Evolutionary conservation across 768 basidiomycete species (phyloP).

Genomic region (Rhodotorula paludigena): DNA sequence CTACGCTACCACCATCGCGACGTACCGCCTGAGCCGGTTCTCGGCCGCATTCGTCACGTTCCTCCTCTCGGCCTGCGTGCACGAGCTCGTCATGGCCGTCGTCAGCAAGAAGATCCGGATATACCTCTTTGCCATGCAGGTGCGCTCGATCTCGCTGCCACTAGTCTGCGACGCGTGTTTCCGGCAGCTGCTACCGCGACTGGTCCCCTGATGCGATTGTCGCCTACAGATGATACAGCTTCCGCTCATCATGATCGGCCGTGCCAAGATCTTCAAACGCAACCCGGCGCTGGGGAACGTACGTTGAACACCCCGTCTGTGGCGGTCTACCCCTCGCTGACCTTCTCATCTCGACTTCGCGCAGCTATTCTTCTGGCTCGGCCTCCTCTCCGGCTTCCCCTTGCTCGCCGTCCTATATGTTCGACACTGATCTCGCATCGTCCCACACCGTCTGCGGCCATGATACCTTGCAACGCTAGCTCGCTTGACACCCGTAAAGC

Average conservation of each 20-base stretch:
- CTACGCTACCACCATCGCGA: slow-evolving; percentile 78
- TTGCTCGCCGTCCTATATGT: slow-evolving; percentile 76
- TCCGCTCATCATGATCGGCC: slow-evolving; percentile 77
- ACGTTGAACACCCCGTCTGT: not conserved
- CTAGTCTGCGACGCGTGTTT: too few relatives aligned
- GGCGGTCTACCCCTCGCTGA: too few relatives aligned
- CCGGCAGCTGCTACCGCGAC: too few relatives aligned
- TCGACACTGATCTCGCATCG: too few relatives aligned
- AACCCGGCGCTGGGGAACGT: slow-evolving; percentile 64
- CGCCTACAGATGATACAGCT: slow-evolving; percentile 71
- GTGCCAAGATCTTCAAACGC: slow-evolving; percentile 67
- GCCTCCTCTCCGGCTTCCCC: slow-evolving; percentile 79
- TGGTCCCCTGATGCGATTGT: not conserved
- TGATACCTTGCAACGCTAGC: too few relatives aligned
- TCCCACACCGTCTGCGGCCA: too few relatives aligned
- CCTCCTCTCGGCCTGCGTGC: slow-evolving; percentile 67
- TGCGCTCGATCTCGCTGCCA: slow-evolving; percentile 42
- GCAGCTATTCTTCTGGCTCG: slow-evolving; percentile 80
- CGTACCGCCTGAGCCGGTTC: slow-evolving; percentile 66
- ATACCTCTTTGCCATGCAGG: slow-evolving; percentile 77
- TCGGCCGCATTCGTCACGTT: slow-evolving; percentile 92
- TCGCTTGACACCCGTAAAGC: too few relatives aligned
- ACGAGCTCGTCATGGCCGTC: slow-evolving; percentile 77
- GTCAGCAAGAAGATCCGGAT: slow-evolving; percentile 81
- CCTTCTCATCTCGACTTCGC: too few relatives aligned